Base-by-base conservation (phyloP, 805 yeast species). In the Nakazawaea holstii region DNA sequence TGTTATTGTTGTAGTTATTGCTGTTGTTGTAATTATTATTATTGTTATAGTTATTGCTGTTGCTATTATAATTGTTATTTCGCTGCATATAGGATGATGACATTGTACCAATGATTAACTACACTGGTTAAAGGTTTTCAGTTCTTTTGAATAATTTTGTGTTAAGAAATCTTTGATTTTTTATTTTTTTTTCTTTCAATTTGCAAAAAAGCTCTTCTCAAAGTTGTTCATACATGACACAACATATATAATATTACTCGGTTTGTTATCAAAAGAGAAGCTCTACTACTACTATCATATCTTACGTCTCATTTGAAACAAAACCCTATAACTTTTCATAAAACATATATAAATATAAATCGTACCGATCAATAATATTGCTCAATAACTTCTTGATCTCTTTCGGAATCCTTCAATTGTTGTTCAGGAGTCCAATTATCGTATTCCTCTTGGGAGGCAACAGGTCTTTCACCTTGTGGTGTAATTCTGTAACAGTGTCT, bases 401-500 rank as follows among this genome's bases (percentile, higher is more conserved):
- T 35, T 8, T 32, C 40, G 3, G 40, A 32, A 15, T 45, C 29
- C 6, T 11, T 13, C 17, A 31, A n/a, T 42, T 63, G 65, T 9
- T 42, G 31, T 43, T 63, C 67, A 15, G 61, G 61, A 30, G 59
- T 50, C 69, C 68, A 65, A n/a, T 47, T 49, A 9, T 61, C 52
- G 39, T 51, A 61, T 45, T 64, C 68, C 44, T 61, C 61, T 49
- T 61, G 55, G 45, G 55, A 55, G 6, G 57, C 62, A 36, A 63
- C 55, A 2, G 94, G 92, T 59, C 84, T 71, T 62, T 86, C 92
- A 15, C 83, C 91, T 56, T 77, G 76, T 3, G 86, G 82, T 14
- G 90, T 84, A 49, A 85, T 76, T 63, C 92, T 76, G 59, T 81
- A 80, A 8, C 86, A 87, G 55, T 85, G 92, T 63, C 94, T 77